These are phyloP conservation scores for Colletotrichum endophyticum DNA, from an alignment of 2,329 filamentous ascomycete genomes.

Conservation along the genomic window DNA sequence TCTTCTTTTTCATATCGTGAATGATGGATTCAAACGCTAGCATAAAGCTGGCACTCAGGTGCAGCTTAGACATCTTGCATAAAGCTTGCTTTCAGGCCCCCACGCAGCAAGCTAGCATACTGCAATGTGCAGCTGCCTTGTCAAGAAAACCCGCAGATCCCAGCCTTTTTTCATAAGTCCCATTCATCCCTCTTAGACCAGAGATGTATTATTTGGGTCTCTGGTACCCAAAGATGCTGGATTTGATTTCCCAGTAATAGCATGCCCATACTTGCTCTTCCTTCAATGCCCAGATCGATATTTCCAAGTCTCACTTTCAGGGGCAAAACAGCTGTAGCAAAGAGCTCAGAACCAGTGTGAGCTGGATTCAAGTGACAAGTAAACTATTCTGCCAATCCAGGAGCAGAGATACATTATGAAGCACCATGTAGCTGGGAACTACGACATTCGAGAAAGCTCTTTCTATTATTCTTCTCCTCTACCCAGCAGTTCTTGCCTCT, in stretches of 20 bases:
- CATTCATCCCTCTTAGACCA: neutral
- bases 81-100: neutral
- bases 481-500: neutral
- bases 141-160: accelerated
- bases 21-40: accelerated
- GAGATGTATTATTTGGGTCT: neutral
- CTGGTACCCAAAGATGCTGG: neutral
- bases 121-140: neutral
- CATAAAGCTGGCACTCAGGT: neutral
- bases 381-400: neutral
- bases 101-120: neutral
- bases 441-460: neutral
- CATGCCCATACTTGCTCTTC: too few species aligned
- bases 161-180: neutral
- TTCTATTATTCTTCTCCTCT: neutral
- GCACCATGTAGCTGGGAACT: neutral
- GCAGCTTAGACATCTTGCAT: neutral
- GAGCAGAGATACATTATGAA: neutral
- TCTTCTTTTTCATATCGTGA: neutral
- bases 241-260: too few species aligned
- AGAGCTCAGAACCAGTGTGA: neutral
- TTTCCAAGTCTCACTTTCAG: neutral
- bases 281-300: neutral
- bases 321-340: neutral
- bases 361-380: neutral